Base-by-base conservation (phyloP, 331 rosid genomes). In the Saraca asoca region DNA sequence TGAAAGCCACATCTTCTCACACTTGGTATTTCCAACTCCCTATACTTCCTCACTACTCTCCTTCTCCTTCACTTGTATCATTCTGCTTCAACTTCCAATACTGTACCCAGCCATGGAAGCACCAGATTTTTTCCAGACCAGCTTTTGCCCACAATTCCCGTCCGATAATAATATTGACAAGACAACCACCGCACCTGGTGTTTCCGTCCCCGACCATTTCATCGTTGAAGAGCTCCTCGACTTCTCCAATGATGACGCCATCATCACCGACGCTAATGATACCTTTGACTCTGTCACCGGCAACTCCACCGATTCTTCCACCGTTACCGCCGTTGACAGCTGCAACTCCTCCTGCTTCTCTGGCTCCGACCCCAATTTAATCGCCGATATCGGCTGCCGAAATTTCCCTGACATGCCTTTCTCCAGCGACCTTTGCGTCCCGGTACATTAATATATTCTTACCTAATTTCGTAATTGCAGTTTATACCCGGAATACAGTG, bases 181-280 rank as follows among this genome's bases (percentile, higher is more conserved):
- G 4, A 48, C 74, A 1, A 9, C 64, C 43, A 70, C 75, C 37
- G 71, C 12, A 66, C 34, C 62, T 9, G 33, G 50, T 49, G 7
- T 12, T 16, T 6, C 16, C 11, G 35, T 55, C 17, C 33, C 77
- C 9, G 96, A 90, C 75, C 84, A 72, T 60, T 94, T 90, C 75
- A 69, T 86, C 43, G 97, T 94, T 0, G 99, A 94, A 60, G 99
- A 93, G 73, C 85, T 94, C 52, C 87, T 94, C 29, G 87, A 94
- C 77, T 90, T 94, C 71, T 83, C 99, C 57, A 85, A 94, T 58
- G 79, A 84, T 5, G 85, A 81, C 24, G 72, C 59, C n/a, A 39
- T 62, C 62, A 51, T 69, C 17, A 17, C 78, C 31, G 83, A 81
- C 62, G 59, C 78, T 17, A 82, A 81, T 62, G 56, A 56, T 6